Conservation (phyloP, 805 yeast species). For the Diddensiella caesifluorescens region DNA sequence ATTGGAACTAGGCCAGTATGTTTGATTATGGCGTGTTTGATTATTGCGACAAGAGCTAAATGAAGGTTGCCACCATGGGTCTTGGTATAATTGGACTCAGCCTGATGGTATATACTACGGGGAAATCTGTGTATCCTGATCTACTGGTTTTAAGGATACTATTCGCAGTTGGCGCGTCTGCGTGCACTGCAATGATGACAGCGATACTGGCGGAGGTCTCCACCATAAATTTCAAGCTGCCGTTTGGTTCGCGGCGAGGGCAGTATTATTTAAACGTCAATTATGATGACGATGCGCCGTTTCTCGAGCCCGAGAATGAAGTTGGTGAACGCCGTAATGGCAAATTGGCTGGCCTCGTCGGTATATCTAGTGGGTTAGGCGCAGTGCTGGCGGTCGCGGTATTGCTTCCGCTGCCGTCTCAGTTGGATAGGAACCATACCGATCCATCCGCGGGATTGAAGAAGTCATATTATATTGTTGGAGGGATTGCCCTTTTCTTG, state of each 20-base stretch:
- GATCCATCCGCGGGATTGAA: constrained; percentile 43
- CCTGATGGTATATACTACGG: constrained; percentile 46
- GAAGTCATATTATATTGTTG: constrained; percentile 47
- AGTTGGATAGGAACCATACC: constrained; percentile 36
- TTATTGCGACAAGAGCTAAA: too few species aligned
- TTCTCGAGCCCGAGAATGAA: constrained; percentile 10
- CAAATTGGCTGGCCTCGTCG: constrained; percentile 54
- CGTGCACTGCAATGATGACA: constrained; percentile 52
- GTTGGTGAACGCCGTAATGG: constrained; percentile 38
- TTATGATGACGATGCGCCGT: constrained; percentile 13
- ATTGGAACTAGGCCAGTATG: constrained; percentile 48
- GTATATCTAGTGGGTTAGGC: constrained; percentile 59
- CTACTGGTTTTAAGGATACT: constrained; percentile 47
- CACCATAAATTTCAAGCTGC: constrained; percentile 32
- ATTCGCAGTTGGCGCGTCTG: constrained; percentile 57
- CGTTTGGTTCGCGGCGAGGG: constrained; percentile 6
- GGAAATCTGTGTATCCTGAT: constrained; percentile 42
- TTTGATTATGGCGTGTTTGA: too few species aligned
- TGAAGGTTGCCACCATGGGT: constrained; percentile 41
- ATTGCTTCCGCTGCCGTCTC: constrained; percentile 53
- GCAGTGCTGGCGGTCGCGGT: constrained; percentile 57
- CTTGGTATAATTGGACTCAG: constrained; percentile 44
- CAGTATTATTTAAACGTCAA: constrained; percentile 17
- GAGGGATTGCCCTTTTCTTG: constrained; percentile 36
- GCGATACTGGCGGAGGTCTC: constrained; percentile 54